Conservation (phyloP, 108 stramenopile species). For the Seminavis robusta region DNA sequence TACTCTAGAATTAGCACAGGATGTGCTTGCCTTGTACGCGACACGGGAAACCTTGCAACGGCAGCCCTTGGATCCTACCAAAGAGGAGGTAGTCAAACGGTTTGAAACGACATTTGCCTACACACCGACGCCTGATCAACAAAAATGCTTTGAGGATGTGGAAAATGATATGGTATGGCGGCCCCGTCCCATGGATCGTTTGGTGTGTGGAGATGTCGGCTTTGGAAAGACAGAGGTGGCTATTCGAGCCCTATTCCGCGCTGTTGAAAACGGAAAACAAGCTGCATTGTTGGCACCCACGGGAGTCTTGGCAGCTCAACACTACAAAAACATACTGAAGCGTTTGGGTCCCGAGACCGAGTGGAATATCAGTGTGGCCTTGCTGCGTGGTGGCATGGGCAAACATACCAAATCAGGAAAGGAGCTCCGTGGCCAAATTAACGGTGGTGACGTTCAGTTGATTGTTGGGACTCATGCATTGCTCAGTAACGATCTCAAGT, state of each 20-base stretch:
- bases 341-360: slow-evolving; percentile 67
- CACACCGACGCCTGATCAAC: slow-evolving; percentile 87
- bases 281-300: slow-evolving; percentile 94
- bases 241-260: slow-evolving; percentile 82
- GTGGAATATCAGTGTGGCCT: slow-evolving; percentile 51
- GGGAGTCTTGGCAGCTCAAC: slow-evolving; percentile 91
- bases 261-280: slow-evolving; percentile 81
- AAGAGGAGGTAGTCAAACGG: slow-evolving; percentile 52
- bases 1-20: slow-evolving; percentile 77
- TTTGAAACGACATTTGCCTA: slow-evolving; percentile 77
- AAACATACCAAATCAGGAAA: slow-evolving; percentile 66
- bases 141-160: slow-evolving; percentile 80
- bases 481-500: slow-evolving; percentile 66
- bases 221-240: slow-evolving; percentile 98
- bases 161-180: slow-evolving; percentile 96
- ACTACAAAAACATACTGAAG: slow-evolving; percentile 70
- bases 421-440: slow-evolving; percentile 64
- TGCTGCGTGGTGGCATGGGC: slow-evolving; percentile 73
- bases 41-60: slow-evolving; percentile 60
- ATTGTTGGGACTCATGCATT: slow-evolving; percentile 95
- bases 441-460: slow-evolving; percentile 62
- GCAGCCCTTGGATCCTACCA: slow-evolving; percentile 63
- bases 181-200: slow-evolving; percentile 91
- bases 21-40: slow-evolving; percentile 63
- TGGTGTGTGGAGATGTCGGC: slow-evolving; percentile 97